A percentile compares a stretch with the other conserved stretches of the same genome.
These are phyloP conservation scores for Urtica urens DNA, from an alignment of 306 rosid species.

Conservation along the genomic window DNA sequence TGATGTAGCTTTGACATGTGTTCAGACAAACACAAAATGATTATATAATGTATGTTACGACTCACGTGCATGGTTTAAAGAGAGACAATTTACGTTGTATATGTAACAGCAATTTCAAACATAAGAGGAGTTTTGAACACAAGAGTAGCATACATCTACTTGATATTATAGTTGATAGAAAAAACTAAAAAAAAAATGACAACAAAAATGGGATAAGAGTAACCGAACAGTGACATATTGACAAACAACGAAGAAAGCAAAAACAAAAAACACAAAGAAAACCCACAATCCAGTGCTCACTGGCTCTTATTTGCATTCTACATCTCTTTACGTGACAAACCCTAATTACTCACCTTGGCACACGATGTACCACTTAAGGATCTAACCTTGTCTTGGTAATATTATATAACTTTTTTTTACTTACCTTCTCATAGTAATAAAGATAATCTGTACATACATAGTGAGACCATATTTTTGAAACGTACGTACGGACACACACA, in stretches of 20 bases:
- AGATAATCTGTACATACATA: not conserved
- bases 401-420: no score
- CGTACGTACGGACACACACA: not conserved
- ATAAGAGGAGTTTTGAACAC: no score
- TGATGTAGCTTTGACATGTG: no score
- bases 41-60: no score
- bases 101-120: no score
- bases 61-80: no score
- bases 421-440: no score
- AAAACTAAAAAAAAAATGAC: not conserved
- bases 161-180: not conserved
- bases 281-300: not conserved
- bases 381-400: no score
- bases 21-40: no score
- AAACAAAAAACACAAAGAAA: not conserved
- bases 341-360: no score
- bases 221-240: conserved; percentile 5
- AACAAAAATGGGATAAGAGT: conserved; percentile 8
- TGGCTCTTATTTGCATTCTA: conserved; percentile 17
- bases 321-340: conserved; percentile 20
- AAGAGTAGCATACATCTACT: not conserved
- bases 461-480: not conserved
- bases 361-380: no score
- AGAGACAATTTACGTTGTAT: no score
- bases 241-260: conserved; percentile 8